phyloP scores from a whole-genome alignment of 352 stramenopile species.

The Globisporangium iwayamae region DNA sequence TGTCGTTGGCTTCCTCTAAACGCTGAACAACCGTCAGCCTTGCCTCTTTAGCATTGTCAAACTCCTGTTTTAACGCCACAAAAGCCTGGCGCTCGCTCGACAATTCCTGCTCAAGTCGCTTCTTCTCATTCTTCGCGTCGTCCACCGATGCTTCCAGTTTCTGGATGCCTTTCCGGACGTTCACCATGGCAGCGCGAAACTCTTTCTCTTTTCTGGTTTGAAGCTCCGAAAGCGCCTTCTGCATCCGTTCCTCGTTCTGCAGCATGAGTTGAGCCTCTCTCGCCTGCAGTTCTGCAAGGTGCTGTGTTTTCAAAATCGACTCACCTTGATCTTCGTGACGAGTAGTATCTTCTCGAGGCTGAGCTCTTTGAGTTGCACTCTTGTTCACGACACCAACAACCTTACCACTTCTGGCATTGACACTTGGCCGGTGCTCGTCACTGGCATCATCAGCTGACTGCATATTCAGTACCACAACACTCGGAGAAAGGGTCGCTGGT shows the following conservation, averaged over 20 bases:
- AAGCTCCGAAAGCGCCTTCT: constrained; percentile 57
- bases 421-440: constrained; percentile 21
- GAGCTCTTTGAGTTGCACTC: not conserved
- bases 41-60: constrained; percentile 41
- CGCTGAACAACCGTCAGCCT: constrained; percentile 47
- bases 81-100: constrained; percentile 48
- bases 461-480: constrained; percentile 62
- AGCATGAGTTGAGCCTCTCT: constrained; percentile 51
- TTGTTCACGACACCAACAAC: constrained; percentile 21
- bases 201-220: constrained; percentile 63
- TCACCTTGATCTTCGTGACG: constrained; percentile 13
- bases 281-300: constrained; percentile 50
- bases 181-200: constrained; percentile 66
- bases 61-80: constrained; percentile 47
- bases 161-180: constrained; percentile 66
- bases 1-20: constrained; percentile 67
- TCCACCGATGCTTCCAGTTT: constrained; percentile 58
- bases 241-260: constrained; percentile 42
- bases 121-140: constrained; percentile 42
- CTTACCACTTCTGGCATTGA: constrained; percentile 17
- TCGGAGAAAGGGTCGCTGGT: constrained; percentile 21
- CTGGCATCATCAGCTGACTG: constrained; percentile 34
- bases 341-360: constrained; percentile 19
- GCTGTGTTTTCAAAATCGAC: constrained; percentile 43
- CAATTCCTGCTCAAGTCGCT: constrained; percentile 48